Percentiles rank a stretch among this genome's conserved stretches.
These are phyloP conservation scores for Ustilaginoidea virens DNA, from an alignment of 2,329 filamentous ascomycete genomes.

Conservation along the genomic window DNA sequence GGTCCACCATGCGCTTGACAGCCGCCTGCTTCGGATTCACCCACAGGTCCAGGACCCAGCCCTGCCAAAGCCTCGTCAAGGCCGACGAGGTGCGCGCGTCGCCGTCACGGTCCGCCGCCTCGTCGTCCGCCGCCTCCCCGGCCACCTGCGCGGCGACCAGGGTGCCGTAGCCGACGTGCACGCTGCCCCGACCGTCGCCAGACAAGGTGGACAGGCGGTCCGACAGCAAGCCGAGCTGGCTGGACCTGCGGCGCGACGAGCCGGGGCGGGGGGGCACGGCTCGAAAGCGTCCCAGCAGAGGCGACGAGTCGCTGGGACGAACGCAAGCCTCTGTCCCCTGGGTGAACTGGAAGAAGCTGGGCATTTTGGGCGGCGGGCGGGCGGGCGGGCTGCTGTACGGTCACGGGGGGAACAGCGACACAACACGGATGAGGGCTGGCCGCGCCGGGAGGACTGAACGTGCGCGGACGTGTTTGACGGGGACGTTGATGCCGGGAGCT, in stretches of 20 bases:
- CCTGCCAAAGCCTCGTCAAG: slow-evolving; percentile 15
- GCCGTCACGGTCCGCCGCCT: slow-evolving; percentile 10
- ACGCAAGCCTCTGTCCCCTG: slow-evolving; percentile 45
- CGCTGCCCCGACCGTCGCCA: slow-evolving; percentile 29
- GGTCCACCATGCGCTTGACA: slow-evolving; percentile 41
- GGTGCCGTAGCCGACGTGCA: slow-evolving; percentile 41
- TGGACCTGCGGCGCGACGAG: slow-evolving; percentile 13
- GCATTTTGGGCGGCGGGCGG: slow-evolving; percentile 26
- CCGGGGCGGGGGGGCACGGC: slow-evolving; percentile 36
- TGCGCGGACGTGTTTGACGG: too few species aligned
- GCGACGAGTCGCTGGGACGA: slow-evolving; percentile 38
- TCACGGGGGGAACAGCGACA: too few species aligned
- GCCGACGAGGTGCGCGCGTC: slow-evolving; percentile 16
- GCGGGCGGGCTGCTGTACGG: neutral
- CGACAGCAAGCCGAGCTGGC: slow-evolving; percentile 25
- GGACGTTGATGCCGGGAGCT: too few species aligned
- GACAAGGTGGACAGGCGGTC: slow-evolving; percentile 9
- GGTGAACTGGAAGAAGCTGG: slow-evolving; percentile 52
- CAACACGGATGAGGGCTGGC: too few species aligned
- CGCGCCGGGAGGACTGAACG: too few species aligned
- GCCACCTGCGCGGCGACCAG: slow-evolving; percentile 29
- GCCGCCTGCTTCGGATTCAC: slow-evolving; percentile 42
- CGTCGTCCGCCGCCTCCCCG: slow-evolving; percentile 17
- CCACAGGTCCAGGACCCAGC: slow-evolving; percentile 36
- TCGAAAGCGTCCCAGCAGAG: slow-evolving; percentile 49